Conservation (phyloP, 2,329 filamentous ascomycete genomes). For the Pezicula carpinea region DNA sequence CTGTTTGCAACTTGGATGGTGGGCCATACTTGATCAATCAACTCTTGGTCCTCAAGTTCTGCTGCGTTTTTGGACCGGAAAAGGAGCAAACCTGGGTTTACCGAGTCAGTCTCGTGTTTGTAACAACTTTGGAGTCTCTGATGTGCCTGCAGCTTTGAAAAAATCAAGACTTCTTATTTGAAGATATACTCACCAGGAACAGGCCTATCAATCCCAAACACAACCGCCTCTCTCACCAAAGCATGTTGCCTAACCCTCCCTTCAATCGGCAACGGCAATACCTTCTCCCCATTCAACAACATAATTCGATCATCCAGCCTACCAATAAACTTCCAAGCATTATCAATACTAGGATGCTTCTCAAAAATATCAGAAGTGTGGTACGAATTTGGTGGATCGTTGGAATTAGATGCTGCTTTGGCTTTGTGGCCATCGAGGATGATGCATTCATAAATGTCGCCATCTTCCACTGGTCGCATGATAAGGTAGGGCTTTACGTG, state of each 20-base stretch:
- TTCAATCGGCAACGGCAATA: slow-evolving; percentile 44
- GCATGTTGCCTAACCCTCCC: slow-evolving; percentile 46
- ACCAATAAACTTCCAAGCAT: slow-evolving; percentile 41
- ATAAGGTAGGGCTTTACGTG: slow-evolving; percentile 11
- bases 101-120: no score
- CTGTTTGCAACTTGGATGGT: slow-evolving; percentile 47
- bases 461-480: slow-evolving; percentile 20
- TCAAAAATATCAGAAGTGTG: slow-evolving; percentile 40
- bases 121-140: no score
- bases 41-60: slow-evolving; percentile 36
- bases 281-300: slow-evolving; percentile 44
- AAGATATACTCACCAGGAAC: slow-evolving; percentile 30
- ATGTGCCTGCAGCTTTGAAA: no score
- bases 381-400: slow-evolving; percentile 41
- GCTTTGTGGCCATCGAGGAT: slow-evolving; percentile 35
- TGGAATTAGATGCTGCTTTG: slow-evolving; percentile 33
- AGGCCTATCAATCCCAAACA: slow-evolving; percentile 50
- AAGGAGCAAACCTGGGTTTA: slow-evolving; percentile 41
- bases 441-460: slow-evolving; percentile 22
- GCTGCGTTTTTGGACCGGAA: slow-evolving; percentile 41
- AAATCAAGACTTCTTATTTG: no score
- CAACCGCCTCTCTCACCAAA: slow-evolving; percentile 49
- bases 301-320: slow-evolving; percentile 42
- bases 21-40: slow-evolving; percentile 45
- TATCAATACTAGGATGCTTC: slow-evolving; percentile 35